These are phyloP conservation scores for Elasticomyces elasticus DNA, from an alignment of 495 filamentous ascomycete species.

Conservation along the genomic window DNA sequence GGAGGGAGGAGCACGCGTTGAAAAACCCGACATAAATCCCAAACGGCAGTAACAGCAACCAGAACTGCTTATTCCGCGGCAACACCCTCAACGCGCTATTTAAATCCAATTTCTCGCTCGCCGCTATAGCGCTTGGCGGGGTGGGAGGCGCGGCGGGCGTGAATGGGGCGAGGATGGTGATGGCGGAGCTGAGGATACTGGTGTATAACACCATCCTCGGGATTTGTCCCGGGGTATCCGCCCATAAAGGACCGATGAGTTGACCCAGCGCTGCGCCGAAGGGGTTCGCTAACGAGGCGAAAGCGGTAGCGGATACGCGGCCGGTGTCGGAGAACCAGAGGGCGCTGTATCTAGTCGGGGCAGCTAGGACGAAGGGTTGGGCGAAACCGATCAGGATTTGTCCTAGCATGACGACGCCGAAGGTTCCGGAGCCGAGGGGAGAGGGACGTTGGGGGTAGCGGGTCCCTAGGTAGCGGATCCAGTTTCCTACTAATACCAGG, in stretches of 20 bases:
- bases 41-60: constrained; percentile 67
- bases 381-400: constrained; percentile 84
- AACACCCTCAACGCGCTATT: constrained; percentile 32
- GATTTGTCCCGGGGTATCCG: constrained; percentile 48
- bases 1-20: constrained; percentile 77
- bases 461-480: constrained; percentile 83
- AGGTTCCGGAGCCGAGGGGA: constrained; percentile 40
- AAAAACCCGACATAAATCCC: constrained; percentile 82
- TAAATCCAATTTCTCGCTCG: constrained; percentile 43
- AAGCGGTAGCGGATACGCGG: constrained; percentile 76
- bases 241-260: constrained; percentile 71
- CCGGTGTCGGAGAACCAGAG: constrained; percentile 85
- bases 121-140: constrained; percentile 41
- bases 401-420: constrained; percentile 81
- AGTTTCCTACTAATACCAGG: constrained; percentile 74
- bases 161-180: constrained; percentile 71
- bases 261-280: constrained; percentile 82
- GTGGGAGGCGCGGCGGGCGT: constrained; percentile 72
- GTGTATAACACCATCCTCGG: constrained; percentile 80
- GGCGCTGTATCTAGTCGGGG: constrained; percentile 80
- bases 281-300: constrained; percentile 76
- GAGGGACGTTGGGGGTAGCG: constrained; percentile 42
- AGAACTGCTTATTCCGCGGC: constrained; percentile 52
- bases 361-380: constrained; percentile 85
- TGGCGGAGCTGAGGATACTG: constrained; percentile 69